Conservation (phyloP, 1,284 basidiomycete species). For the Hemileia vastatrix region DNA sequence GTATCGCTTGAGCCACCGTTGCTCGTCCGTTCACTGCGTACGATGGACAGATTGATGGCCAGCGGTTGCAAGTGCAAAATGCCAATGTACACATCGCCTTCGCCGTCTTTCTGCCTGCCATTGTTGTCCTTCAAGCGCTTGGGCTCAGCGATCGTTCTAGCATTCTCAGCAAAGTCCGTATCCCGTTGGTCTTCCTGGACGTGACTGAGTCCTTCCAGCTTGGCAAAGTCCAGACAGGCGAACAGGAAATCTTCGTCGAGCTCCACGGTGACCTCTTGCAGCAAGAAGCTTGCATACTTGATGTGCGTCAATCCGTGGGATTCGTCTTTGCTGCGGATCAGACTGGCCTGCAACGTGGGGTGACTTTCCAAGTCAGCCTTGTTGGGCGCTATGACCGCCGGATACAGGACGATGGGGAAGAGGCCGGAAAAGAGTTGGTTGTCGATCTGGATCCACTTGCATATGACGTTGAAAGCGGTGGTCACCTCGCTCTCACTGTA, state of each 20-base stretch:
- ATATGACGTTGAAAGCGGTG: constrained; percentile 69
- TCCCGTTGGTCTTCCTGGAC: too few relatives aligned
- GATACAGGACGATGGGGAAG: constrained; percentile 91
- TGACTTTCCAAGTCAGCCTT: constrained; percentile 64
- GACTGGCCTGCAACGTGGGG: constrained; percentile 78
- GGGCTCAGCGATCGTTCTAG: constrained; percentile 62
- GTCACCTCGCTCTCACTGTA: constrained; percentile 74
- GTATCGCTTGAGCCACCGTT: constrained; percentile 48
- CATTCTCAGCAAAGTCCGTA: too few relatives aligned
- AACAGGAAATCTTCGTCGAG: constrained; percentile 94
- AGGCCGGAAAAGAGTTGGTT: constrained; percentile 94
- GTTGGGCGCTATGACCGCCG: constrained; percentile 78
- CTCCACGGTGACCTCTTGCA: constrained; percentile 91
- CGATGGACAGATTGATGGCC: constrained; percentile 87
- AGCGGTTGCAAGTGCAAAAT: constrained; percentile 90
- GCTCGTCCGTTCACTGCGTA: constrained; percentile 91
- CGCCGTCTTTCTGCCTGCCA: too few relatives aligned
- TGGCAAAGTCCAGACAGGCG: constrained; percentile 79
- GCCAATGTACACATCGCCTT: constrained; percentile 86
- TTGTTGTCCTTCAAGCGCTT: too few relatives aligned
- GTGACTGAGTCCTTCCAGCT: constrained; percentile 62
- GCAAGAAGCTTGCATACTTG: constrained; percentile 87
- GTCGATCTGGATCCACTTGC: constrained; percentile 86
- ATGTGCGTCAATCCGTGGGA: constrained; percentile 94
- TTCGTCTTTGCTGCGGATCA: constrained; percentile 85